Evolutionary conservation across 768 basidiomycete species (phyloP), one percentile per base, ranked within the genome.

Genomic region (Boletus pseudo-olivaceus): DNA sequence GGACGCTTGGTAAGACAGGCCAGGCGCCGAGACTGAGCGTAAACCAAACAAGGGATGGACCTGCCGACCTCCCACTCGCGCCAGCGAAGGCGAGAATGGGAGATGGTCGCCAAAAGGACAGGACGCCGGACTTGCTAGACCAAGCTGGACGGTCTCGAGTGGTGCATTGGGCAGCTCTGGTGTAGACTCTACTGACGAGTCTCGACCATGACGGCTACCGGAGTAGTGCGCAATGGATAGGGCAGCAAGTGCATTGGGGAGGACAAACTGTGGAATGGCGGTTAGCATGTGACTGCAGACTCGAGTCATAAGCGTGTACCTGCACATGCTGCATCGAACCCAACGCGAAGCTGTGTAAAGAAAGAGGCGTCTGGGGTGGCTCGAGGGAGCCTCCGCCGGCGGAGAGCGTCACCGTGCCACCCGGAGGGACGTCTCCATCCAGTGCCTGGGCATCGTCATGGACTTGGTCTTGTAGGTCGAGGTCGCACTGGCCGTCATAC

Each of bases 401-500:
- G 57, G 73, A 66, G 61, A 76, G 66, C 33, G 66, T 70, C 51
- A 73, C 67, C 52, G 59, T 62, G 59, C 64, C 61, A 57, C 65
- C 55, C 7, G 53, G 59, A 42, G 62, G 55, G 50, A 57, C 46
- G 47, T 56, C 52, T 33, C 29, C 10, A 15, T 51, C 50, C 43
- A 52, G 43, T 12, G 46, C 60, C 51, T 51, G 60, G 9, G 27
- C 40, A 39, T 64, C 60, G 35, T 67, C 64, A 19, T 54, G 69
- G 48, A 49, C 53, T 42, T 68, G 69, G 52, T 65, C 68, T 53
- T 75, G 75, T 26, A 48, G 47, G 52, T 62, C 63, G 39, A 41
- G 60, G 51, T 62, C 63, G 71, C 76, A 78, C 73, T 92, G 88
- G 58, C 86, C 84, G 56, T 84, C 87, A 58, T 80, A 74, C 60